Evolutionary conservation across 2,329 filamentous ascomycete species (phyloP), one percentile per base, ranked within the genome.

Genomic region (Blumeriella jaapii): DNA sequence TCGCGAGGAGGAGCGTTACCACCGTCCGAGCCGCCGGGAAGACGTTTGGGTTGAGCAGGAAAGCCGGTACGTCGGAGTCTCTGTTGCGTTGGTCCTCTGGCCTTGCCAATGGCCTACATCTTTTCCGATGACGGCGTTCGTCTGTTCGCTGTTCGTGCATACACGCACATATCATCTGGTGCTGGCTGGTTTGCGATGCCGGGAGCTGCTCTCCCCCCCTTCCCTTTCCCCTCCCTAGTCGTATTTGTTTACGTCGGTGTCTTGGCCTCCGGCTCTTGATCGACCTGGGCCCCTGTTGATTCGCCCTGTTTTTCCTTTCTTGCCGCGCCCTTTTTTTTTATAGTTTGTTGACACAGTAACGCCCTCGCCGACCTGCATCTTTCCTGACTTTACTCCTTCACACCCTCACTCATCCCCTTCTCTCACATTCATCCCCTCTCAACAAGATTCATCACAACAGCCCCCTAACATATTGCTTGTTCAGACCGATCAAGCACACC

Each of bases 1-100:
- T 66, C 75, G 71, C 67, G 76, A 83, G 67, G 76, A 83, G 68
- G 76, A 87, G 63, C 73, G 67, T 62, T 68, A 77, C 67, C 77
- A 70, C 69, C 78, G 77, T 73, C 74, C 79, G 68, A 72, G 70
- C 61, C 68, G 67, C 65, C 67, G 67, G 46, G 52, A 56, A 56
- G 63, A 67, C 49, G 64, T 72, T 58, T 61, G 61, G 58, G 61
- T 64, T 57, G 61, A 59, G 47, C 65, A 74, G 55, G 65, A 74
- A 48, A 60, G 59, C 59, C 67, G 63, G 71, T 75, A 53, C 61
- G 69, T 66, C 22, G 32, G 20, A 3, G 22, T 3, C 12, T 31
- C 24, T 34, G 15, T 37, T 35, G 29, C 25, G 8, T 35, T 28
- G 18, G 14, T 18, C 24, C 26, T 26, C 29, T 28, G 11, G n/a